These are phyloP conservation scores for Sugiyamaella americana DNA, from an alignment of 805 yeast species.

Conservation along the genomic window DNA sequence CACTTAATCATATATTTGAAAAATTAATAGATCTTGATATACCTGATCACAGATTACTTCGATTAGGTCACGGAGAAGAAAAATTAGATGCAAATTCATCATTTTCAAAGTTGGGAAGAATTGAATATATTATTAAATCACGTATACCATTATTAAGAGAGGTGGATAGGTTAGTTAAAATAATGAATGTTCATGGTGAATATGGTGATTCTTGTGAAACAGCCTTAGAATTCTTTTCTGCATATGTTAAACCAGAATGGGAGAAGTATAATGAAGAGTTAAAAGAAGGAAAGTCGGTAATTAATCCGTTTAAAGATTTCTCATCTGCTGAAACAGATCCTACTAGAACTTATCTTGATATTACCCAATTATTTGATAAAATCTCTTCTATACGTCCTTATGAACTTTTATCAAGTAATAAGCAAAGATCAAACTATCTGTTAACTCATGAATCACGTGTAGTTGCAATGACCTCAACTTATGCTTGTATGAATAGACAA, in stretches of 20 bases:
- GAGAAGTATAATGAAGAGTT: not conserved
- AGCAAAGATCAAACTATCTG: slow-evolving; percentile 14
- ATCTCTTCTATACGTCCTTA: slow-evolving; percentile 28
- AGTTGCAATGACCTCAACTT: slow-evolving; percentile 27
- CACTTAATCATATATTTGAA: slow-evolving; percentile 23
- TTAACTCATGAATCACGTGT: slow-evolving; percentile 24
- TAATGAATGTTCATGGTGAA: slow-evolving; percentile 31
- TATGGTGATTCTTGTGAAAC: slow-evolving; percentile 37
- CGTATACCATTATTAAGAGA: slow-evolving; percentile 17
- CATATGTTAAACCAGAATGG: slow-evolving; percentile 15
- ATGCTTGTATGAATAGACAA: slow-evolving; percentile 16
- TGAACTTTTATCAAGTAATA: slow-evolving; percentile 18
- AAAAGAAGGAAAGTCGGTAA: slow-evolving; percentile 9
- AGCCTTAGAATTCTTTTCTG: slow-evolving; percentile 31
- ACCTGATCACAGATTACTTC: slow-evolving; percentile 23
- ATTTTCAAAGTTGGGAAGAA: not conserved
- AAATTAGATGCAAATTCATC: not conserved
- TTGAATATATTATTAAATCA: slow-evolving; percentile 4
- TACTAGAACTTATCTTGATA: not conserved
- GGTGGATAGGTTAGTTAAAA: slow-evolving; percentile 31
- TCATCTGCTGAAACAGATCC: slow-evolving; percentile 1
- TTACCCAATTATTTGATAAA: slow-evolving; percentile 24
- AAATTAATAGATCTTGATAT: slow-evolving; percentile 22
- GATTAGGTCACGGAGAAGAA: slow-evolving; percentile 24
- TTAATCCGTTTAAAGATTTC: slow-evolving; percentile 2